Evolutionary conservation across 2,329 filamentous ascomycete species (phyloP).

Genomic region (Dichotomopilus funicola): DNA sequence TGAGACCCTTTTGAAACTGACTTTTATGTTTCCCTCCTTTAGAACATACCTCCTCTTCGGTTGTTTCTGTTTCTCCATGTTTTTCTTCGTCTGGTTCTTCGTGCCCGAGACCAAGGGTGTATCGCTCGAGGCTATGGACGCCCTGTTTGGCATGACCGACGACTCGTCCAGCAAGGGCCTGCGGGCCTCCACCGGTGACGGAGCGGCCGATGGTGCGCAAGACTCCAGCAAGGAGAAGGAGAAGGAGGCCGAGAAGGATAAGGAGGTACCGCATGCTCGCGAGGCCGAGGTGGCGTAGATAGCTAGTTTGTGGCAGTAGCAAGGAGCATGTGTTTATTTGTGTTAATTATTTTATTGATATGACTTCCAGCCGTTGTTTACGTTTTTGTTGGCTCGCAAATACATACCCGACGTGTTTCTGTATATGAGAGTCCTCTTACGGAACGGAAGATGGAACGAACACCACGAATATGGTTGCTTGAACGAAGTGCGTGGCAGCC

Average conservation of each 20-base stretch:
- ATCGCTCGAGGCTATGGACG: conserved; percentile 27
- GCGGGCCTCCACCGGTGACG: background rate
- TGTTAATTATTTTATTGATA: background rate
- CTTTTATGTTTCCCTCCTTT: background rate
- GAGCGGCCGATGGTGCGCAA: background rate
- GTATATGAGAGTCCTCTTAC: too few species aligned
- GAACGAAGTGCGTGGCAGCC: too few species aligned
- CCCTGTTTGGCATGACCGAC: conserved; percentile 26
- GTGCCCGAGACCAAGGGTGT: conserved; percentile 58
- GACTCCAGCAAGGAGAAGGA: background rate
- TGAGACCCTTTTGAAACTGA: conserved; percentile 17
- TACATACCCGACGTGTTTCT: too few species aligned
- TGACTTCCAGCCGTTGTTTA: too few species aligned
- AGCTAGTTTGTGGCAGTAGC: background rate
- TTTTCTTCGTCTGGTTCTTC: conserved; percentile 57
- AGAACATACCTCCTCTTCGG: conserved; percentile 57
- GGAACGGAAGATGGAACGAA: too few species aligned
- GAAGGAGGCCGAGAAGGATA: conserved; percentile 4
- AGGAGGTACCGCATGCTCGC: conserved; percentile 6
- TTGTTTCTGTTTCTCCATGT: conserved; percentile 57
- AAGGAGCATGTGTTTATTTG: background rate
- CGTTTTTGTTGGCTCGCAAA: too few species aligned
- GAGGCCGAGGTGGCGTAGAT: conserved; percentile 7
- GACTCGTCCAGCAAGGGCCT: conserved; percentile 9
- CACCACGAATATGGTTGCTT: too few species aligned